A percentile compares a stretch with the other conserved stretches of the same genome.
Evolutionary conservation across 78 protist genomes (phyloP).

Genomic region (slime mould (Dictyostelium discoideum)): DNA sequence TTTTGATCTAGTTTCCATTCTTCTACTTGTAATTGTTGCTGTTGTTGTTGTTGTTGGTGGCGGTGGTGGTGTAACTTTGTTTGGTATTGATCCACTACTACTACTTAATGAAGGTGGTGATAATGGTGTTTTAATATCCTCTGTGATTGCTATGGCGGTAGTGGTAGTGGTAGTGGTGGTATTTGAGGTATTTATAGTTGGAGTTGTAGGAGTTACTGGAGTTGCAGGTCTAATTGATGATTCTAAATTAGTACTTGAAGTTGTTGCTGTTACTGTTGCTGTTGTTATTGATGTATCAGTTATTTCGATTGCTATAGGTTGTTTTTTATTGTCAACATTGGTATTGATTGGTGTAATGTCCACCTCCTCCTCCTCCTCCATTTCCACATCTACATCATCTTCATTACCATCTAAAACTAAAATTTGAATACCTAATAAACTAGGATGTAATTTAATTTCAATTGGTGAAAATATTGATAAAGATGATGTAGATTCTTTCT

Average conservation of each 20-base stretch:
- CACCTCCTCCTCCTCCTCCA: not conserved
- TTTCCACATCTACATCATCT: not conserved
- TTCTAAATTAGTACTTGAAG: not conserved
- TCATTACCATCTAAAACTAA: not conserved
- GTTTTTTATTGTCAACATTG: not conserved
- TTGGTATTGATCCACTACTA: conserved; percentile 5
- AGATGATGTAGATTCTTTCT: not conserved
- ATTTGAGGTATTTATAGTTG: not conserved
- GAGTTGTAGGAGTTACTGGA: not conserved
- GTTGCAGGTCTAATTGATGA: not conserved
- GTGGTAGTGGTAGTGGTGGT: too few relatives aligned
- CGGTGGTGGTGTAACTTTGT: not conserved
- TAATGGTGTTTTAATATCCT: not conserved
- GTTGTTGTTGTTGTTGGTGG: not conserved
- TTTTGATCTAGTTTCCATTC: conserved; percentile 30
- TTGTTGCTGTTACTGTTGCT: not conserved
- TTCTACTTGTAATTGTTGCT: conserved; percentile 1
- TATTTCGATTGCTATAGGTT: not conserved
- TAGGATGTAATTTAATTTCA: conserved; percentile 5
- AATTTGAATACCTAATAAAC: not conserved
- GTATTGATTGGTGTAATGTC: not conserved
- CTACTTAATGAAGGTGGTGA: conserved; percentile 7
- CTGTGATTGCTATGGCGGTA: not conserved
- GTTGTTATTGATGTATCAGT: not conserved
- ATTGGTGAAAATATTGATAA: conserved; percentile 15